phyloP scores from a whole-genome alignment of 192 early-diverging fungal genomes.

The Backusella parvicylindrica region DNA sequence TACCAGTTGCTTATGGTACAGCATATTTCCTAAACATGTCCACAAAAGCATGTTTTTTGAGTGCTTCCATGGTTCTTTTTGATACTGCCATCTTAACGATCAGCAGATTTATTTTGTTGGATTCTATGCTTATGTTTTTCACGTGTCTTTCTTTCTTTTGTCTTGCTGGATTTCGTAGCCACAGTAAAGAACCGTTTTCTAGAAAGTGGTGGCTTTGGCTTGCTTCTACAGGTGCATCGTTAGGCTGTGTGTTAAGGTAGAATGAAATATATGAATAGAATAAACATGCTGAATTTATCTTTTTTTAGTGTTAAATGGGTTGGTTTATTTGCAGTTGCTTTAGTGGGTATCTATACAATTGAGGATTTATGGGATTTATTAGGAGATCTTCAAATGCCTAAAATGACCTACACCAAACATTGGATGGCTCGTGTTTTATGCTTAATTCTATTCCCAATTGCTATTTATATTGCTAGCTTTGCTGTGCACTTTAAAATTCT shows the following conservation, averaged over 20 bases:
- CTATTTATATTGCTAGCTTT: slow-evolving; percentile 84
- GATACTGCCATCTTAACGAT: slow-evolving; percentile 28
- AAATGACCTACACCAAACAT: slow-evolving; percentile 70
- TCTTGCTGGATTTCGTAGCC: slow-evolving; percentile 54
- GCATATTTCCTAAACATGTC: slow-evolving; percentile 70
- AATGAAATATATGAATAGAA: neutral
- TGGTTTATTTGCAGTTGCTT: slow-evolving; percentile 85
- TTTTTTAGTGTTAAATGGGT: slow-evolving; percentile 89
- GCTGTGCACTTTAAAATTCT: slow-evolving; percentile 86
- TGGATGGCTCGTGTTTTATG: slow-evolving; percentile 77
- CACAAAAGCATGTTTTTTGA: slow-evolving; percentile 60
- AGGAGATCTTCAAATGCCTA: slow-evolving; percentile 65
- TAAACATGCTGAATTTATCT: neutral
- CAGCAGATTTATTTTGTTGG: slow-evolving; percentile 36
- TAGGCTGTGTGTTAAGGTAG: slow-evolving; percentile 66
- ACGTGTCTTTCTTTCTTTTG: slow-evolving; percentile 67
- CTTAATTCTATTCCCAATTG: slow-evolving; percentile 78
- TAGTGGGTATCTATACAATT: slow-evolving; percentile 89
- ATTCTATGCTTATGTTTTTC: slow-evolving; percentile 19
- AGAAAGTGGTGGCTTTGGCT: slow-evolving; percentile 87
- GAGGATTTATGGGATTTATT: slow-evolving; percentile 89
- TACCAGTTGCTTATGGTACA: slow-evolving; percentile 90
- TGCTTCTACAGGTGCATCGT: slow-evolving; percentile 71
- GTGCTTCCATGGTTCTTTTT: slow-evolving; percentile 72
- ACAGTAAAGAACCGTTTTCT: slow-evolving; percentile 61